Percentiles rank a stretch among this genome's conserved stretches.
phyloP scores from a whole-genome alignment of 495 filamentous ascomycete species.

The Astrocystis sublimbata region DNA sequence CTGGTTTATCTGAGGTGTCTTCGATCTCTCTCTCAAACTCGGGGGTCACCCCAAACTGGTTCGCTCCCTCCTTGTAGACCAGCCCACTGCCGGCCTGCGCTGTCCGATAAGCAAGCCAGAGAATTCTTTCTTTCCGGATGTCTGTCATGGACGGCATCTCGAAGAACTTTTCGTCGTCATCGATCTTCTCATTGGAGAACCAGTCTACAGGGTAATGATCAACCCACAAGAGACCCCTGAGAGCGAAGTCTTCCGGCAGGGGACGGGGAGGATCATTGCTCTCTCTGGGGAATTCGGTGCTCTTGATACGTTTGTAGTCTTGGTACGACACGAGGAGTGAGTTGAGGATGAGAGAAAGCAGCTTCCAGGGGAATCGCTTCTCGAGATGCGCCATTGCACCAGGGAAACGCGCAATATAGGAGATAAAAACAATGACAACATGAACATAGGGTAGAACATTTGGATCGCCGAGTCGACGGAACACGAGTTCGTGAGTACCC shows the following conservation, averaged over 20 bases:
- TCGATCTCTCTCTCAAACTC: slow-evolving; percentile 27
- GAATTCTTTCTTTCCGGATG: slow-evolving; percentile 68
- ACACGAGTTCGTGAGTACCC: slow-evolving; percentile 48
- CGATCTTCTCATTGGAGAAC: slow-evolving; percentile 67
- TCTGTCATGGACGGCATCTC: slow-evolving; percentile 67
- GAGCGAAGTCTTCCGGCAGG: slow-evolving; percentile 79
- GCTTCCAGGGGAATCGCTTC: slow-evolving; percentile 63
- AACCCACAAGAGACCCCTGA: slow-evolving; percentile 75
- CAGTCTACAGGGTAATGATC: slow-evolving; percentile 65
- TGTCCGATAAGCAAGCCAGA: slow-evolving; percentile 68
- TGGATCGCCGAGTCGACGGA: slow-evolving; percentile 60
- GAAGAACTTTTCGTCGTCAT: slow-evolving; percentile 74
- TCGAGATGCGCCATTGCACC: slow-evolving; percentile 50
- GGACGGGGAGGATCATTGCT: slow-evolving; percentile 59
- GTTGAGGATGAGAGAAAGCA: slow-evolving; percentile 67
- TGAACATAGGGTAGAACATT: slow-evolving; percentile 72
- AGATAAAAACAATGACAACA: slow-evolving; percentile 69
- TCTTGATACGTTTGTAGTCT: slow-evolving; percentile 47
- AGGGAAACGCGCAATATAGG: slow-evolving; percentile 54
- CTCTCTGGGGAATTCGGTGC: slow-evolving; percentile 51
- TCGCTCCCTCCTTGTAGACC: slow-evolving; percentile 31
- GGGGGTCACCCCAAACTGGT: slow-evolving; percentile 35
- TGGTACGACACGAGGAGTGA: slow-evolving; percentile 52
- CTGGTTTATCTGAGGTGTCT: no score
- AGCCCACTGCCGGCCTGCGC: slow-evolving; percentile 44